Base-by-base conservation (phyloP, 2,329 filamentous ascomycete genomes). In the Colletotrichum abscissum region DNA sequence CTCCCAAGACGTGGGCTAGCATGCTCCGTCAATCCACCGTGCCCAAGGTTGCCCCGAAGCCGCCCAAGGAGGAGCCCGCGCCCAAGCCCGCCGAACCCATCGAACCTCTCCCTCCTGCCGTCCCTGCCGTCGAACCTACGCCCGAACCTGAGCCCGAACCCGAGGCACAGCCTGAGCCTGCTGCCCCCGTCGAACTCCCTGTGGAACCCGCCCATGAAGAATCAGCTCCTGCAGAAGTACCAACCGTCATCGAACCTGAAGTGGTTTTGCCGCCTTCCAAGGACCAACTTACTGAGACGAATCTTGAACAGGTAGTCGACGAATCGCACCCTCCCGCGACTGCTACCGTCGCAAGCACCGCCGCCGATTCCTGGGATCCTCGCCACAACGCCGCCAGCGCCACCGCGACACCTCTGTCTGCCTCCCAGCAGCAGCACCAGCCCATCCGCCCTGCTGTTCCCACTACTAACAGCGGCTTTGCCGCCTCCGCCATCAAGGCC, bases 291-390 rank as follows among this genome's bases (percentile, higher is more conserved):
- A 98, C 96, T 33, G 92, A 96, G 85, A 93, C 92, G 78, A 98
- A 98, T 84, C 92, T 98, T 71, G 95, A 98, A 82, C 94, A 96
- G 84, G 89, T 98, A 77, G 93, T 92, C 76, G 95, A 98, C 84
- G 89, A 88, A 69, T 97, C 96, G 56, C 86, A 91, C 70, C 93
- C 94, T 54, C 90, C 92, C 24, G 89, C 92, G 59, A 96, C 94
- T 67, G 93, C 92, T 76, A 98, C 96, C 59, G 94, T 91, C 76
- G 95, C 94, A 76, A 98, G 95, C 88, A 98, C 95, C 73, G 88
- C 94, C 76, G 94, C 95, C 77, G 97, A 96, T 83, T 95, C 94
- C 22, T 92, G 93, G 87, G 94, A 97, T 80, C 90, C 92, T 72
- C 89, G 91, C 80, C 89, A 87, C 80, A 84, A 84, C 75, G 86